Evolutionary conservation across 2,329 filamentous ascomycete species (phyloP).

Genomic region (Aspergillus chevalieri): DNA sequence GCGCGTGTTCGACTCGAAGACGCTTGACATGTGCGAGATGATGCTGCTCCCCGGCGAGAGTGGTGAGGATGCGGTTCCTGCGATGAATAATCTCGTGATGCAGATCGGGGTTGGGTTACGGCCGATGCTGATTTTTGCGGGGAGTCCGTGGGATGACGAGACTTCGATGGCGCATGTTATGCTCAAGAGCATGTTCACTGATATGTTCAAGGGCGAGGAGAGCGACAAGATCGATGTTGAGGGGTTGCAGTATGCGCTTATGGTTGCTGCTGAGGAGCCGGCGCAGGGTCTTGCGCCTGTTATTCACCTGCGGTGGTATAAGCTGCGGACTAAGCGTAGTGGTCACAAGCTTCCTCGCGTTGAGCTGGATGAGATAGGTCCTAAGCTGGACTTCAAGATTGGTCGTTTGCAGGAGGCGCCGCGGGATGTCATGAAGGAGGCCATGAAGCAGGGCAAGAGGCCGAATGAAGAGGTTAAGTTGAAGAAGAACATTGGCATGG

Average conservation of each 20-base stretch:
- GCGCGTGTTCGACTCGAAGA: slow-evolving; percentile 76
- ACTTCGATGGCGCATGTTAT: slow-evolving; percentile 73
- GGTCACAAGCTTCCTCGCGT: slow-evolving; percentile 83
- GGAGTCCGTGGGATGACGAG: slow-evolving; percentile 78
- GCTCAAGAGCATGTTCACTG: slow-evolving; percentile 78
- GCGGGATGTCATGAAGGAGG: slow-evolving; percentile 74
- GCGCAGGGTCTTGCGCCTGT: slow-evolving; percentile 35
- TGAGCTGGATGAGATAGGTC: slow-evolving; percentile 92
- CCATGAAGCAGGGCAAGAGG: slow-evolving; percentile 76
- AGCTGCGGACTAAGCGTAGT: slow-evolving; percentile 77
- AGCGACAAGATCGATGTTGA: slow-evolving; percentile 85
- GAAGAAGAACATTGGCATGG: slow-evolving; percentile 95
- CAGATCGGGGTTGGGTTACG: slow-evolving; percentile 69
- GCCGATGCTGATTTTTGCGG: slow-evolving; percentile 86
- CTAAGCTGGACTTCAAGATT: slow-evolving; percentile 83
- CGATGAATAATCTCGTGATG: slow-evolving; percentile 53
- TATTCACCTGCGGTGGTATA: slow-evolving; percentile 70
- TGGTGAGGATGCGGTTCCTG: slow-evolving; percentile 25
- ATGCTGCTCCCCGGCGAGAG: slow-evolving; percentile 68
- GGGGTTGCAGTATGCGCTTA: slow-evolving; percentile 85
- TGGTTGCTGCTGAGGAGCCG: slow-evolving; percentile 67
- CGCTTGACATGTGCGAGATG: slow-evolving; percentile 92
- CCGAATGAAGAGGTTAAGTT: slow-evolving; percentile 49
- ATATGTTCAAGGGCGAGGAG: slow-evolving; percentile 83
- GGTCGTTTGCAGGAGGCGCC: slow-evolving; percentile 77